Conservation (phyloP, 1,284 basidiomycete species). For the Apiotrichum montevideense region DNA sequence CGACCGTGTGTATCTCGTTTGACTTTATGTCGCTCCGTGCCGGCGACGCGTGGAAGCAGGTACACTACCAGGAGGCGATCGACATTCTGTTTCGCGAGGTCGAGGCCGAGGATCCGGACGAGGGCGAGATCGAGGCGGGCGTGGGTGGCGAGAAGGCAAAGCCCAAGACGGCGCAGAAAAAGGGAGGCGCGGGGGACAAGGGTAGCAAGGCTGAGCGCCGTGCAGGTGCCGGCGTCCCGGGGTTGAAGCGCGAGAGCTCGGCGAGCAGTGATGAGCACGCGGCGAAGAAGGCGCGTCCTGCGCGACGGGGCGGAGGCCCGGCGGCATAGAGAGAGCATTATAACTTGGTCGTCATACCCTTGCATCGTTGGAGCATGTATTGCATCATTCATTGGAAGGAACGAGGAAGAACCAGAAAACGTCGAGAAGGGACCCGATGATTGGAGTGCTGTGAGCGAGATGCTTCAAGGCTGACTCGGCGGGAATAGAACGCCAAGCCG, state of each 20-base stretch:
- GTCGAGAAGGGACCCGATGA: too few relatives aligned
- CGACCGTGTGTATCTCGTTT: slow-evolving; percentile 66
- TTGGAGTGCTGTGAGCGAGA: too few relatives aligned
- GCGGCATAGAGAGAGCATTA: too few relatives aligned
- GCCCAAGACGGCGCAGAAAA: not conserved
- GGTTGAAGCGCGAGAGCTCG: not conserved
- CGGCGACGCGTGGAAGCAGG: slow-evolving; percentile 74
- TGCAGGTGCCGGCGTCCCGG: not conserved
- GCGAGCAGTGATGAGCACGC: not conserved
- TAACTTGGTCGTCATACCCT: too few relatives aligned
- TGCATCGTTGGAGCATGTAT: too few relatives aligned
- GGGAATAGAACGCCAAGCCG: too few relatives aligned
- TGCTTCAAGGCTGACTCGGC: too few relatives aligned
- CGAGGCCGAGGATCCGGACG: slow-evolving; percentile 53
- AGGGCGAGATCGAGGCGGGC: slow-evolving; percentile 1
- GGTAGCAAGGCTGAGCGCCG: too few relatives aligned
- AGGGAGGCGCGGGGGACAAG: not conserved
- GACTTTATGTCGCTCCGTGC: slow-evolving; percentile 69
- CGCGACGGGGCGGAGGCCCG: not conserved
- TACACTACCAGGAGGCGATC: slow-evolving; percentile 64
- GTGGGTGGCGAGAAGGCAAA: not conserved
- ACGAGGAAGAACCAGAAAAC: too few relatives aligned
- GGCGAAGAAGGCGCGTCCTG: not conserved
- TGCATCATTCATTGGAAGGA: too few relatives aligned
- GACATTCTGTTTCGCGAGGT: slow-evolving; percentile 60